Base-by-base conservation (phyloP, 78 protist species). In the Carpediemonas membranifera region DNA sequence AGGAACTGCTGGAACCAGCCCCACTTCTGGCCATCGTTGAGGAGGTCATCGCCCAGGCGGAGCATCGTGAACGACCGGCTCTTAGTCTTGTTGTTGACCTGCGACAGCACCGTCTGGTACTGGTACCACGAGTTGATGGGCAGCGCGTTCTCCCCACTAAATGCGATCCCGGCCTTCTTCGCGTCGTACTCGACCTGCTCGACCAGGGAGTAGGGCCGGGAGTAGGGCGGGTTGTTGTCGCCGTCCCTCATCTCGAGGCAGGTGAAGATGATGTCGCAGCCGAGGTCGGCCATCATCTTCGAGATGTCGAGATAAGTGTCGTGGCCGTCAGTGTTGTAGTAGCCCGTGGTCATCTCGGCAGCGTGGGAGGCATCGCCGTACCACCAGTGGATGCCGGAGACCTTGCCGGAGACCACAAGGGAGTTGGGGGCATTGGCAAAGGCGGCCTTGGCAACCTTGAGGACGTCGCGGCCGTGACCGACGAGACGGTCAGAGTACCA, bases 381-480 rank as follows among this genome's bases (percentile, higher is more conserved):
- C 82, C 87, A 78, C 93, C 93, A 89, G 71, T 89, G 93, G 44
- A 89, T 79, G n/a, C 93, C 93, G 16, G 88, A 33, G 1, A 84
- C 69, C 70, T 89, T 89, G 47, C 76, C 82, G 33, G 88, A 78
- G 19, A 89, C 30, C 39, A 1, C 50, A 68, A 79, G 78, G 21
- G 34, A 31, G 24, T 25, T 35, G 34, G 50, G 21, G 21, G 28
- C 51, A n/a, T n/a, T n/a, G n/a, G n/a, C n/a, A n/a, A n/a, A n/a
- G 73, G 79, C 77, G 14, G 71, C 50, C 27, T 33, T 31, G 18
- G 21, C 33, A 1, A 84, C 81, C 2, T 18, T 18, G 2, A 82
- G 52, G 3, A 84, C 63, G n/a, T 43, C 41, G 39, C 59, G 37
- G 2, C 76, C 85, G 37, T 82, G 88, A 35, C 33, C 54, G 5